Evolutionary conservation across 495 filamentous ascomycete species (phyloP), one percentile per base, ranked within the genome.

Genomic region (Podospora australis): DNA sequence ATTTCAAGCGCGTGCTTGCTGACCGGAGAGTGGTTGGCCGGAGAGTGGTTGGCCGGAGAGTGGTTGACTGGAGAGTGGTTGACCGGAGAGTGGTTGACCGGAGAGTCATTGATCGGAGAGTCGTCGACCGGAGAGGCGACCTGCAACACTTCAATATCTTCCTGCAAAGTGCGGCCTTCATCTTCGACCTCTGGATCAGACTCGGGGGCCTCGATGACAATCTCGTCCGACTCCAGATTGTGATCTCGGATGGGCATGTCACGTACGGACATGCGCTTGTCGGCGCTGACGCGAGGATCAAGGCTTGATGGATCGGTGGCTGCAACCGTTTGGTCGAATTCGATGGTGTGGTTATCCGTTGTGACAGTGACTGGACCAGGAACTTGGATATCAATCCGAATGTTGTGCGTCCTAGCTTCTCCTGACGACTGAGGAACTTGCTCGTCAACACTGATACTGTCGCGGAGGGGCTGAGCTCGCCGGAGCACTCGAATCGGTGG

Each of bases 381-480:
- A 17, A 23, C 25, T 8, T 20, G 16, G 23, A 52, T 24, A 25
- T 46, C 49, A 6, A 23, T 10, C 10, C 35, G 28, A 1, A 47
- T 26, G 8, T 36, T 49, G 24, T 52, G 45, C 29, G 25, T 22
- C 4, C 16, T n/a, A 16, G 36, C 45, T 6, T 24, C 28, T 20
- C 46, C 45, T 1, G 36, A 24, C 4, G 46, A 35, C 20, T 29
- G 44, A 26, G 39, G n/a, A 26, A 48, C 43, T 4, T 40, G 9
- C 2, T 44, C 26, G 39, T 52, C 53, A 23, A 21, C 44, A 19
- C 38, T 51, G 44, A 51, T 30, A n/a, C 17, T 49, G 34, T 30
- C 45, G 42, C 22, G 40, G 16, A 2, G 14, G 45, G 22, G 26
- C 6, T 7, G 8, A 40, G 19, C 21, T 44, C 3, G n/a, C 6